These are phyloP conservation scores for Heimioporus sp. DNA, from an alignment of 768 basidiomycete genomes.

Conservation along the genomic window DNA sequence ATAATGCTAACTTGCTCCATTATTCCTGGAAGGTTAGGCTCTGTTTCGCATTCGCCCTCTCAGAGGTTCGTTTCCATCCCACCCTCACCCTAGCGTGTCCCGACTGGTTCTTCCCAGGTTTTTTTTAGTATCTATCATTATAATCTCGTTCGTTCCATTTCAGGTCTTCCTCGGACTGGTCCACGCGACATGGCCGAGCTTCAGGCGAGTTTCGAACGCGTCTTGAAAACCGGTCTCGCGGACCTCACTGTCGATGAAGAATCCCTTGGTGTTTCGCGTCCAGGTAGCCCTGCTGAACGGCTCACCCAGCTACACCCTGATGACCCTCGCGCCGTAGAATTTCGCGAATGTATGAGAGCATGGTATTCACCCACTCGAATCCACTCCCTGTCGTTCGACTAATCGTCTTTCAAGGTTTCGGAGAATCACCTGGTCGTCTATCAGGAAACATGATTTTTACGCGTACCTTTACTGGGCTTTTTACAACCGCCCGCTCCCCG, in stretches of 20 bases:
- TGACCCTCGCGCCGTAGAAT: conserved; percentile 74
- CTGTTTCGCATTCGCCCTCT: conserved; percentile 50
- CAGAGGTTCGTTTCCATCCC: conserved; percentile 42
- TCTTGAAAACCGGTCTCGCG: conserved; percentile 65
- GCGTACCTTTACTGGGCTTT: conserved; percentile 85
- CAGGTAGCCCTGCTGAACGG: conserved; percentile 60
- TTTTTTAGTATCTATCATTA: conserved; percentile 68
- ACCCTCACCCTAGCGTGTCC: not conserved
- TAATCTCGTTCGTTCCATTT: conserved; percentile 47
- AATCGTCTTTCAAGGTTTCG: conserved; percentile 52
- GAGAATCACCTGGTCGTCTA: conserved; percentile 68
- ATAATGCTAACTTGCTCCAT: conserved; percentile 39
- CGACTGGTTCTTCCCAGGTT: conserved; percentile 41
- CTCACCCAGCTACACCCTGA: conserved; percentile 54
- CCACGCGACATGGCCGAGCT: conserved; percentile 55
- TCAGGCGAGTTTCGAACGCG: conserved; percentile 54
- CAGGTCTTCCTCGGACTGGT: conserved; percentile 43
- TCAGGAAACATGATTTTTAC: conserved; percentile 60
- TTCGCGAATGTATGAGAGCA: conserved; percentile 64
- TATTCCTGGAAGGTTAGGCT: conserved; percentile 38
- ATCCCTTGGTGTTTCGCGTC: conserved; percentile 44
- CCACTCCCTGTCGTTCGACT: not conserved
- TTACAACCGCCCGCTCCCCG: conserved; percentile 64
- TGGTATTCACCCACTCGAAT: conserved; percentile 30
- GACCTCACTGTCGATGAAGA: conserved; percentile 56